These are phyloP conservation scores for Hordeum vulgare DNA, from an alignment of 176 grass and related monocot genomes.

Conservation along the genomic window MorexV3_pseudomolecules_assembly NC_058522.1:451336245-451336744, in stretches of 20 bases:
- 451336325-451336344: background rate
- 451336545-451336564: too few species aligned
- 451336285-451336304: conserved; percentile 9
- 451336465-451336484: background rate
- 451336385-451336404: conserved; percentile 4
- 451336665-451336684: too few species aligned
- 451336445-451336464: background rate
- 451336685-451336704: too few species aligned
- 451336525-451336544: too few species aligned
- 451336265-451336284: conserved; percentile 32
- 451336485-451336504: background rate
- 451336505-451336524: background rate
- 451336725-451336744: too few species aligned
- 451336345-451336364: background rate
- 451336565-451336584: too few species aligned
- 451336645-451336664: too few species aligned
- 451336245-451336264: background rate
- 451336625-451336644: too few species aligned
- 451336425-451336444: background rate
- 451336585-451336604: too few species aligned
- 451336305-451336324: conserved; percentile 22
- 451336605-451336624: too few species aligned
- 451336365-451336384: background rate
- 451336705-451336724: too few species aligned
- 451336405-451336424: background rate